Base-by-base conservation (phyloP, 164 flowering plant genomes). In the Nymphaea colorata region DNA sequence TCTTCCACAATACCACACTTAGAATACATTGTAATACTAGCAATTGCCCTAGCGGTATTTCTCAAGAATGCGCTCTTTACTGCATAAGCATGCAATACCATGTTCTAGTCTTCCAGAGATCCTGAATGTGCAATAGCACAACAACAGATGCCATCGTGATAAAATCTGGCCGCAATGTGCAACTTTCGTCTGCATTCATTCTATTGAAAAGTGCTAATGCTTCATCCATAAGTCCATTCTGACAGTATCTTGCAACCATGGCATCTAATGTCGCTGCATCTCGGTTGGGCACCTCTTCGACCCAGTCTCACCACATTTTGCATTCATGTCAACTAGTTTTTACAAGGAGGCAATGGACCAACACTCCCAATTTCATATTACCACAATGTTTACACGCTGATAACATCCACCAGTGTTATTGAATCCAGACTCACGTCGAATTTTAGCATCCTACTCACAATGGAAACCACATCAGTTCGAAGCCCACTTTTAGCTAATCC, bases 271-370 rank as follows among this genome's bases (percentile, higher is more conserved):
- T 64, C 18, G 61, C 47, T 2, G 64, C 16, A 36, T 68, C 59
- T 44, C 44, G 43, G n/a, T 18, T 7, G 55, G 62, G 70, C 5
- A 55, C 67, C 63, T 57, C 67, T 16, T 47, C 62, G 70, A 72
- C n/a, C 11, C 25, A 14, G 63, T 69, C 44, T 67, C 59, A 53
- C 74, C 74, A 72, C 74, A 68, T 63, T 72, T 72, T 18, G 75
- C 70, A 45, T 72, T 68, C 75, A 72, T 68, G 44, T 72, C 71
- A 43, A 72, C 71, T 17, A 72, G 64, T 55, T 55, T 71, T 71
- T 53, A 71, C 57, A 12, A 67, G 18, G 44, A 66, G 67, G 16
- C 36, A 41, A 36, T 71, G 74, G 10, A 67, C 66, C 74, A 66
- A 67, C 42, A 44, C 61, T 41, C 74, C 74, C 66, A 12, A 43